Evolutionary conservation across 2,329 filamentous ascomycete species (phyloP), one percentile per base, ranked within the genome.

Genomic region (Aspergillus neotritici): DNA sequence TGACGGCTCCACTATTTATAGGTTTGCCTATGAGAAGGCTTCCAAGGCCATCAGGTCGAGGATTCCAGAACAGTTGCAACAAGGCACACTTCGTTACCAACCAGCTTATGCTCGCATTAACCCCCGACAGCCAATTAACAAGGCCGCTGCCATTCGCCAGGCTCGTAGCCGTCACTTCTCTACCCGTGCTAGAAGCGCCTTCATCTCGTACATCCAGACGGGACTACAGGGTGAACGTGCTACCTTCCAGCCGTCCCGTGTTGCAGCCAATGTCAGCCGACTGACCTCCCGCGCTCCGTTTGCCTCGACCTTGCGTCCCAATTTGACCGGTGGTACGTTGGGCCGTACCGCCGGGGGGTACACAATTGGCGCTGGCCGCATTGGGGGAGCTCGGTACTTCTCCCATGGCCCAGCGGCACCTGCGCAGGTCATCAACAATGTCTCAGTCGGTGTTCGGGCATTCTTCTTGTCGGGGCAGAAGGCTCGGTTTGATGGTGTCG

Each of bases 381-480:
- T 80, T 46, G 82, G 86, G 53, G 86, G 84, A 34, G 81, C 83
- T 16, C 79, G 91, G 53, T 91, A 91, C 72, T 97, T 97, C 70
- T 94, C 88, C 1, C 90, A 96, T 68, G 80, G 82, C 1, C 88
- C 91, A 1, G 84, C 87, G 8, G 80, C 84, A 6, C 89, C 88
- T 31, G 88, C 90, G 1, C 87, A 97, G 64, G 88, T 97, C 36
- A 80, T 97, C 40, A 86, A 93, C 65, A 95, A 95, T 67, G 91
- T 96, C n/a, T 94, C 88, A 10, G 83, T 89, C 55, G 93, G 89
- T 4, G 83, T 97, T 59, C 82, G 93, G 41, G 90, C 89, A 10
- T 96, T 98, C 68, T 84, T 87, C 69, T 76, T 95, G n/a, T 89
- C 86, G 0, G 93, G 93, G 0, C 82, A 94, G 59, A 93, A 90